Base-by-base conservation (phyloP, 805 yeast species). In the Yarrowia bubula region DNA sequence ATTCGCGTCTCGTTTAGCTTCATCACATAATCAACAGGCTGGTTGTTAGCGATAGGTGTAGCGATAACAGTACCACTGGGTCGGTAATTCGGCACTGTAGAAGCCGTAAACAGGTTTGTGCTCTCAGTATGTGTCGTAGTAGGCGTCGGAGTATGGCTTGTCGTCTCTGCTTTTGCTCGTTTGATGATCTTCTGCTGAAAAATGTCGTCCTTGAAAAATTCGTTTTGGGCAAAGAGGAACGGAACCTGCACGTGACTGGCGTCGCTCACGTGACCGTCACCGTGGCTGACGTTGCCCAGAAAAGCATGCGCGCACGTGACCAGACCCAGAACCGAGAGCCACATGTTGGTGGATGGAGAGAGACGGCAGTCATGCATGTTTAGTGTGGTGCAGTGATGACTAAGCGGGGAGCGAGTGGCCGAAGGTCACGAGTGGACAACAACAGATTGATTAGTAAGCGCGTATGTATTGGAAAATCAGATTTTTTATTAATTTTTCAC, bases 1-100 rank as follows among this genome's bases (percentile, higher is more conserved):
- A 67, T 50, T 68, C 75, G 69, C 67, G 73, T 53, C 58, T 68
- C 66, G 70, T 74, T 66, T 70, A 82, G 66, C 66, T 71, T 75
- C 72, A 80, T 67, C 68, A 74, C 58, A 66, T 65, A 70, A 31
- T 71, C 60, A 9, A 68, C 62, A 7, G 71, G 67, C 10, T 50
- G 57, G 14, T 60, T 39, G 33, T 68, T 66, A 8, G 17, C 58
- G 1, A 77, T 70, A 13, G 72, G 72, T 32, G 74, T 74, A n/a
- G 77, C 69, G 63, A 69, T 68, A 8, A 66, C 67, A 15, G 46
- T 17, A 11, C 55, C 42, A 14, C 42, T 17, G 11, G 65, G 37
- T 5, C n/a, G 44, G 44, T 28, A 51, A n/a, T 22, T 51, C 14
- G 60, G 60, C 35, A 51, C 60, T 4, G 60, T 51, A 2, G 61